A percentile compares a stretch with the other conserved stretches of the same genome.
Evolutionary conservation across 2,329 filamentous ascomycete species (phyloP).

Genomic region (Fusarium camptoceras): DNA sequence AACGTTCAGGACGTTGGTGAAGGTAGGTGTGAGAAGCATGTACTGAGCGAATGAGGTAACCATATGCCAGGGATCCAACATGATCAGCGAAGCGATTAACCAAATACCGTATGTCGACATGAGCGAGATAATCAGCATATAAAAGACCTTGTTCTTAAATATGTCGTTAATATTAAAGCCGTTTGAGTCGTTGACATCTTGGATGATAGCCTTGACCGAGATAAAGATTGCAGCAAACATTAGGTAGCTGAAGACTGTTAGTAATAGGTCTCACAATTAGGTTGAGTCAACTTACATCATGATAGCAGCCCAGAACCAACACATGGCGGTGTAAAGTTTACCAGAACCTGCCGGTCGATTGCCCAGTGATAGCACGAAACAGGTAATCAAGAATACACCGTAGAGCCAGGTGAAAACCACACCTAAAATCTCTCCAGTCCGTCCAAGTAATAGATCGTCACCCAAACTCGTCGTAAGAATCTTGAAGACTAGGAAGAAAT

Average conservation of each 20-base stretch:
- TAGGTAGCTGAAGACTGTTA: constrained; percentile 71
- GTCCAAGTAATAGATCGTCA: constrained; percentile 75
- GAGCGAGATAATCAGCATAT: constrained; percentile 92
- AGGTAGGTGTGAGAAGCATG: constrained; percentile 92
- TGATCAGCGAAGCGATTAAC: constrained; percentile 89
- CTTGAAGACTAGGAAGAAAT: constrained; percentile 99
- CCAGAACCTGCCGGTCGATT: constrained; percentile 96
- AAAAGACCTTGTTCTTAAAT: constrained; percentile 90
- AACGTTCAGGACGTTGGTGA: constrained; percentile 98
- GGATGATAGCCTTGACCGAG: constrained; percentile 85
- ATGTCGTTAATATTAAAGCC: constrained; percentile 78
- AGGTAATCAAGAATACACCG: constrained; percentile 89
- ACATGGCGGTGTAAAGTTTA: constrained; percentile 94
- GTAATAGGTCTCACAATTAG: not conserved
- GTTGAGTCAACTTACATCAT: constrained; percentile 76
- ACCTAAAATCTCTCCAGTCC: constrained; percentile 81
- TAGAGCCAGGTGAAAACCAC: constrained; percentile 98
- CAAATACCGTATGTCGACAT: constrained; percentile 93
- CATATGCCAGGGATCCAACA: constrained; percentile 99
- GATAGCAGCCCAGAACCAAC: constrained; percentile 97
- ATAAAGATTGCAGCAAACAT: constrained; percentile 97
- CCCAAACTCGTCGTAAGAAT: constrained; percentile 92
- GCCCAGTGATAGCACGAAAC: constrained; percentile 93
- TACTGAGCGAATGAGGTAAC: constrained; percentile 96
- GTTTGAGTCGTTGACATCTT: constrained; percentile 69